Conservation (phyloP, 2,329 filamentous ascomycete species). For the Lachnellula subtilissima region DNA sequence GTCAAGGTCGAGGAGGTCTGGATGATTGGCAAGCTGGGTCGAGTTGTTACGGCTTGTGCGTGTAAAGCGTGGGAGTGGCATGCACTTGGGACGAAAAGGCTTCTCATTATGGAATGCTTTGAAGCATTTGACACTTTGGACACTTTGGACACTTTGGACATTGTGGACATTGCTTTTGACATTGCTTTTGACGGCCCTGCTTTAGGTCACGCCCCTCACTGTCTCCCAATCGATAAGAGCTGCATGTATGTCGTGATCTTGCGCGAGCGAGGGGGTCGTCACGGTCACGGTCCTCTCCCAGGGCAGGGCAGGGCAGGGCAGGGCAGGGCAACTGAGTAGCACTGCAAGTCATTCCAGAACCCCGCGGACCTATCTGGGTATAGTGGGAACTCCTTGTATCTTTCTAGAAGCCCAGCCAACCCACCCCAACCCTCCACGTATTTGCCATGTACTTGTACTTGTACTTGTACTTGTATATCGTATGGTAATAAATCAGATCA, state of each 20-base stretch:
- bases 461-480: too few relatives aligned
- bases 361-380: too few relatives aligned
- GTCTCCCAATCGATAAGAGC: neutral
- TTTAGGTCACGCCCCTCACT: neutral
- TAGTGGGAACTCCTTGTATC: too few relatives aligned
- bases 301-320: neutral
- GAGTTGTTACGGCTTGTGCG: neutral
- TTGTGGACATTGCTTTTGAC: too few relatives aligned
- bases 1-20: neutral
- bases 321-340: neutral
- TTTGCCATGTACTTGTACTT: too few relatives aligned
- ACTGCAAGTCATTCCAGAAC: neutral
- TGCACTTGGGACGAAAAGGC: neutral
- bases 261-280: too few relatives aligned
- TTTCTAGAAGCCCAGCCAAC: too few relatives aligned
- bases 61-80: neutral
- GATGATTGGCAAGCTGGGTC: neutral
- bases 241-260: neutral
- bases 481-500: too few relatives aligned
- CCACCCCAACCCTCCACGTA: too few relatives aligned
- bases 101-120: neutral
- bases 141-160: too few relatives aligned
- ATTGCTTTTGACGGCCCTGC: neutral
- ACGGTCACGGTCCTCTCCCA: neutral
- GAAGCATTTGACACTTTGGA: too few relatives aligned